Evolutionary conservation across 371 early-diverging fungal genomes (phyloP).

Genomic region (Amoeboaphelidium occidentale): DNA sequence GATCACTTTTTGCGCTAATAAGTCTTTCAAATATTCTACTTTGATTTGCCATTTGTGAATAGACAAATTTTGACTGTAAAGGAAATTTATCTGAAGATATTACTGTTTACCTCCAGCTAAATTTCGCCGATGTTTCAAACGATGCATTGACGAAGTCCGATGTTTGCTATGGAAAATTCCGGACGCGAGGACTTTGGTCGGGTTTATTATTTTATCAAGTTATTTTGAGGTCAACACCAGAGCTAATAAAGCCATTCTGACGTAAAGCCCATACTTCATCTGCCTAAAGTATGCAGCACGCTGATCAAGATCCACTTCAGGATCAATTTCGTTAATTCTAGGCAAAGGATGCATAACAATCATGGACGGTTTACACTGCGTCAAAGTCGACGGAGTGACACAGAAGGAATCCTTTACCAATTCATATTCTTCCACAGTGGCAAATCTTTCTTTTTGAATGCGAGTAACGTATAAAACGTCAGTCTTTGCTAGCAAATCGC

Average conservation of each 20-base stretch:
- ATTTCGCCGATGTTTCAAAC: no score
- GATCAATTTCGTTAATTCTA: conserved; percentile 77
- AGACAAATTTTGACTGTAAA: no score
- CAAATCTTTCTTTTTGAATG: conserved; percentile 85
- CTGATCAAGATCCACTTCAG: conserved; percentile 87
- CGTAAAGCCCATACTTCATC: conserved; percentile 88
- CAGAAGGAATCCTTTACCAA: conserved; percentile 46
- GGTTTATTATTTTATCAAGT: no score
- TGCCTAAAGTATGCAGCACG: conserved; percentile 93
- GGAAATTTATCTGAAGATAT: no score
- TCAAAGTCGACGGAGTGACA: conserved; percentile 56
- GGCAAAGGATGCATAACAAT: conserved; percentile 95
- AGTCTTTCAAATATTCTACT: no score
- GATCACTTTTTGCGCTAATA: no score
- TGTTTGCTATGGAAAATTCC: no score
- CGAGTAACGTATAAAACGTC: conserved; percentile 94
- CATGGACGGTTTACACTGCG: conserved; percentile 76
- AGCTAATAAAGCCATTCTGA: conserved; percentile 85
- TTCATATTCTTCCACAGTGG: conserved; percentile 46
- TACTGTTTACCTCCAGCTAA: no score
- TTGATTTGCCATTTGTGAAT: no score
- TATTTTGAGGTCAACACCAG: conserved; percentile 38
- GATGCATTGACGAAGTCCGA: no score
- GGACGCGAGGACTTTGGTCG: no score
- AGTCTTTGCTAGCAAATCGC: conserved; percentile 45